These are phyloP conservation scores for Epichloe sylvatica DNA, from an alignment of 2,329 filamentous ascomycete genomes.

Conservation along the genomic window DNA sequence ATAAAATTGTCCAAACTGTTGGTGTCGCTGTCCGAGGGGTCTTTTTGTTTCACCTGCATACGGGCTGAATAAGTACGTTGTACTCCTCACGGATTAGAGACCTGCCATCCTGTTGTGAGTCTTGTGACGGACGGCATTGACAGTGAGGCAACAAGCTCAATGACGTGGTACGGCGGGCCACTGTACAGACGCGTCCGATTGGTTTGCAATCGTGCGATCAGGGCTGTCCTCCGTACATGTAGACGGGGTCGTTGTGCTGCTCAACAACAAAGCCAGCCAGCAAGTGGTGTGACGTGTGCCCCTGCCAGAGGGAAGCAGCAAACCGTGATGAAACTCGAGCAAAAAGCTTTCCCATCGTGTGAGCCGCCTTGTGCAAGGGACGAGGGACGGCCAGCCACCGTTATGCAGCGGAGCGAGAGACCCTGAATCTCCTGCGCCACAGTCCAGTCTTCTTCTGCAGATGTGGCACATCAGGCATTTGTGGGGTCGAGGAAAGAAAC, in stretches of 20 bases:
- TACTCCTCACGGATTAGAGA: no score
- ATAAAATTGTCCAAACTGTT: no score
- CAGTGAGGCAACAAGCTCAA: background rate
- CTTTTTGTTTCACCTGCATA: no score
- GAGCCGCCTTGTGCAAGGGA: background rate
- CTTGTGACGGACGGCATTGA: no score
- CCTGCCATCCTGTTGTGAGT: no score
- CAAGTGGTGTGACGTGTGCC: background rate
- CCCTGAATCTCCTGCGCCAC: constrained; percentile 4
- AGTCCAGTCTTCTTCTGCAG: background rate
- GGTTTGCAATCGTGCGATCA: background rate
- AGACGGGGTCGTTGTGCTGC: background rate
- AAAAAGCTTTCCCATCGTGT: background rate
- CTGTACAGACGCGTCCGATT: background rate
- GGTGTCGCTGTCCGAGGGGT: background rate
- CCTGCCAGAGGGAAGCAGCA: background rate
- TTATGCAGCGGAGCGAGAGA: background rate
- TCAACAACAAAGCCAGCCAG: background rate
- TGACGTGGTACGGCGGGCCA: background rate
- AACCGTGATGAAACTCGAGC: background rate
- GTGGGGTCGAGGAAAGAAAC: background rate
- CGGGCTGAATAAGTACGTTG: no score
- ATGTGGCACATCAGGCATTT: background rate
- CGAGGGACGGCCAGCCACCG: background rate
- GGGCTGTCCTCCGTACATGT: background rate